Percentiles rank a stretch among this genome's conserved stretches.
These are phyloP conservation scores for Ochromonadaceae sp. DNA, from an alignment of 352 stramenopile genomes.

Conservation along the genomic window DNA sequence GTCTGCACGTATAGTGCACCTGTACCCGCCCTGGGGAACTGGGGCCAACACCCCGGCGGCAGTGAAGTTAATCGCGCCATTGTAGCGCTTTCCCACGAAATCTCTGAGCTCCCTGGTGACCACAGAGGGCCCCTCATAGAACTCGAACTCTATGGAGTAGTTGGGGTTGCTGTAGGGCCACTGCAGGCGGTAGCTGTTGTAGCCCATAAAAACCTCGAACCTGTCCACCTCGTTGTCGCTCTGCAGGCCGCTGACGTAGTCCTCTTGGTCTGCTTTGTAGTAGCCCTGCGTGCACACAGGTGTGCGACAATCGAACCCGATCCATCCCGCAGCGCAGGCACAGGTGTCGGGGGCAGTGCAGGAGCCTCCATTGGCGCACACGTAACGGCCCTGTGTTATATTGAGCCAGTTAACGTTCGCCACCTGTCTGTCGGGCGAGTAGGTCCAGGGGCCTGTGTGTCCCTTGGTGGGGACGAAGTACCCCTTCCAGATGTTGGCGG, in stretches of 20 bases:
- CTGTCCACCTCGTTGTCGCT: slow-evolving; percentile 31
- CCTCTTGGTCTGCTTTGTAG: slow-evolving; percentile 53
- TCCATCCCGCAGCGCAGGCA: slow-evolving; percentile 68
- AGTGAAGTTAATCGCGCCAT: slow-evolving; percentile 1
- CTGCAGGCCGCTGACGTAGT: slow-evolving; percentile 45
- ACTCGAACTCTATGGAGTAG: slow-evolving; percentile 34
- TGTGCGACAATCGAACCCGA: slow-evolving; percentile 88
- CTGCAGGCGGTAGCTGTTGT: slow-evolving; percentile 26
- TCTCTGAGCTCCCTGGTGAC: slow-evolving; percentile 5
- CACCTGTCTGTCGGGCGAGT: slow-evolving; percentile 60
- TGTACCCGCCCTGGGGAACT: slow-evolving; percentile 68
- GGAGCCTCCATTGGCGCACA: slow-evolving; percentile 77
- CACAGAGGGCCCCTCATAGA: slow-evolving; percentile 29
- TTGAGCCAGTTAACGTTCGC: slow-evolving; percentile 60
- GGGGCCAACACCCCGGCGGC: not conserved
- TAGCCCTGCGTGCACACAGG: slow-evolving; percentile 80
- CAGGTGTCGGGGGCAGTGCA: slow-evolving; percentile 76
- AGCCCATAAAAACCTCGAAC: slow-evolving; percentile 40
- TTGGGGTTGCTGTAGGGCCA: slow-evolving; percentile 37
- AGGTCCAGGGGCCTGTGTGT: slow-evolving; percentile 36
- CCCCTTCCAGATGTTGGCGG: not conserved
- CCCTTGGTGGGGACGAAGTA: slow-evolving; percentile 14
- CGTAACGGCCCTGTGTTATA: slow-evolving; percentile 71
- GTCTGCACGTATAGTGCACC: slow-evolving; percentile 76
- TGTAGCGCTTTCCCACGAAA: slow-evolving; percentile 6